A percentile compares a stretch with the other conserved stretches of the same genome.
Evolutionary conservation across 208 protist genomes (phyloP).

Genomic region (Acanthamoeba royreba): DNA sequence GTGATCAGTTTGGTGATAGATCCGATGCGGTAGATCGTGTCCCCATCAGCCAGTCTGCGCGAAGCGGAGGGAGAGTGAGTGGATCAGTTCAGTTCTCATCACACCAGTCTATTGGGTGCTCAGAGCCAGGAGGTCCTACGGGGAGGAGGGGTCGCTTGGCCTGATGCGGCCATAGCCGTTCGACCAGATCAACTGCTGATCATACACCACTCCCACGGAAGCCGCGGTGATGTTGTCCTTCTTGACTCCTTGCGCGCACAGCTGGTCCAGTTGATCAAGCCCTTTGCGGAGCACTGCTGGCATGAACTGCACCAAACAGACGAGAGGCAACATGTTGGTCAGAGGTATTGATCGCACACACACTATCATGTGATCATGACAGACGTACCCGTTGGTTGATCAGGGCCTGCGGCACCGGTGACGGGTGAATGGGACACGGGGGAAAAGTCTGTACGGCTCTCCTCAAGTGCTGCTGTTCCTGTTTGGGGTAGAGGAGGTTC

Average conservation of each 20-base stretch:
- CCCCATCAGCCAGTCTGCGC: background rate
- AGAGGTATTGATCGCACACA: too few relatives aligned
- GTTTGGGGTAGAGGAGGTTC: too few relatives aligned
- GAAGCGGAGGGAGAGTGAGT: background rate
- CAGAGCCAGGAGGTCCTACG: background rate
- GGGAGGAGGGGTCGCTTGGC: background rate
- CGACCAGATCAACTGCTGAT: background rate
- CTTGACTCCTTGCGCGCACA: background rate
- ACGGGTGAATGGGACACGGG: too few relatives aligned
- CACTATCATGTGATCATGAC: too few relatives aligned
- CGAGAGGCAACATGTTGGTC: too few relatives aligned
- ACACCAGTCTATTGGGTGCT: background rate
- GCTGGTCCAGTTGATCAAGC: background rate
- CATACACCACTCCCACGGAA: background rate
- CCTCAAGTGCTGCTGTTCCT: too few relatives aligned
- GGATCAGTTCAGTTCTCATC: background rate
- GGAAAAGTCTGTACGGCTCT: too few relatives aligned
- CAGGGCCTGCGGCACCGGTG: too few relatives aligned
- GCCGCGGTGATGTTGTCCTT: background rate
- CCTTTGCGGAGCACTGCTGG: too few relatives aligned
- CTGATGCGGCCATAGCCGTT: background rate
- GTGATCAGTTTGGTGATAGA: conserved; percentile 30
- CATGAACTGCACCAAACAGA: too few relatives aligned
- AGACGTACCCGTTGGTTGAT: too few relatives aligned
- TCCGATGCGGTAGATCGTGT: background rate